Evolutionary conservation across 2,329 filamentous ascomycete species (phyloP), one percentile per base, ranked within the genome.

Genomic region (Lasiodiplodia hormozganensis): DNA sequence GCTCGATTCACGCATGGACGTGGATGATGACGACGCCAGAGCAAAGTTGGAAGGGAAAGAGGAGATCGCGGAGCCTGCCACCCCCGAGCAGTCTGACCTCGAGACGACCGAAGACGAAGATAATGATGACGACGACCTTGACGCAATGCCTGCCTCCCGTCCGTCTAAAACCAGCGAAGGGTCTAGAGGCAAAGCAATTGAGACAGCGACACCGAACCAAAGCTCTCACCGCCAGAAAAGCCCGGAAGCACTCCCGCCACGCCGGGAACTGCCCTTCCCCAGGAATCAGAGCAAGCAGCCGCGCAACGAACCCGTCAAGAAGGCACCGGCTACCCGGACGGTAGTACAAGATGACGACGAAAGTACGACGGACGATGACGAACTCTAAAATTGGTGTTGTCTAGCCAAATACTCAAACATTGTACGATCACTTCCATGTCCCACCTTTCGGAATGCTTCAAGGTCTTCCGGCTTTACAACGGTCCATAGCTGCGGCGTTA

Each of bases 301-400:
- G 43, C 25, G 43, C 10, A 36, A 36, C n/a, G 31, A 38, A 25
- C n/a, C 16, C 18, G 31, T 38, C 54, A 38, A 54, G 40, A 58
- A 36, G 47, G 18, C 53, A 3, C 28, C 43, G n/a, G 56, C n/a
- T 11, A 34, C 31, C 31, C 31, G 31, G 8, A 52, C 28, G n/a
- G 47, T 12, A 38, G 28, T 31, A 52, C 60, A 57, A 23, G 70
- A 67, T 36, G 70, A 69, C 3, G 77, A 77, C 54, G 76, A 77
- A 36, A 77, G 77, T 56, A 79, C 77, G 7, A 77, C 78, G 3
- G 78, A 80, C n/a, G 78, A 80, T 14, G 78, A 80, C 18, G 60
- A 67, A 64, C 60, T 64, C 7, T 64, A n/a, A 52, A 52, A 79
- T 8, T 79, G 65, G 72, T 14, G 14, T 25, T 14, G n/a, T 52